Conservation (phyloP, 2,329 filamentous ascomycete genomes). For the Fusarium virguliforme region DNA sequence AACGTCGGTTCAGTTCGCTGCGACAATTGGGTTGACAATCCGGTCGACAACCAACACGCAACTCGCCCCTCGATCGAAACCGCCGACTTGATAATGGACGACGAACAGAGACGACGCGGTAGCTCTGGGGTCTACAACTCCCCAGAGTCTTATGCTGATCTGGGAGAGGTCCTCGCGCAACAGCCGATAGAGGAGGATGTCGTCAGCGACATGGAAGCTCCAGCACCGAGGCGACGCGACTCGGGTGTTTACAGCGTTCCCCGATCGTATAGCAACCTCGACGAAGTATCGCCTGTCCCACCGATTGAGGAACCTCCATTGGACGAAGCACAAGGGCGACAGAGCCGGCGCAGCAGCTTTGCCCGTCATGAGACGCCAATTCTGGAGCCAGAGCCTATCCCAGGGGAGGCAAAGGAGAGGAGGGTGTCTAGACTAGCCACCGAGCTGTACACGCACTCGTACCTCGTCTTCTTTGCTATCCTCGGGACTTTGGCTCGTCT, state of each 20-base stretch:
- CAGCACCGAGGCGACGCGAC: constrained; percentile 15
- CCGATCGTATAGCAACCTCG: constrained; percentile 59
- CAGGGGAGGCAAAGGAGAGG: constrained; percentile 30
- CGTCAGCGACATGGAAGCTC: not conserved
- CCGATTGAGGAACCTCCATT: constrained; percentile 23
- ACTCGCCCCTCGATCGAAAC: not conserved
- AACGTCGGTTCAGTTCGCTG: not conserved
- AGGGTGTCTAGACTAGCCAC: constrained; percentile 68
- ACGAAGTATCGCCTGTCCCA: constrained; percentile 56
- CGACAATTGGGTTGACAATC: constrained; percentile 12
- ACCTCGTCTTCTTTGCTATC: constrained; percentile 85
- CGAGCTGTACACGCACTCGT: constrained; percentile 80
- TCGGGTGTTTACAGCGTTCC: constrained; percentile 50
- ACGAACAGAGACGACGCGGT: not conserved
- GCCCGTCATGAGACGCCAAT: constrained; percentile 4
- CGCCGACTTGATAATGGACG: constrained; percentile 23
- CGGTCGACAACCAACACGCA: not conserved
- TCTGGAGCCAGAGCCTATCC: constrained; percentile 19
- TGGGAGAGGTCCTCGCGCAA: constrained; percentile 2
- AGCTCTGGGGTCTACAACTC: constrained; percentile 18
- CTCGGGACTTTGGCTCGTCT: constrained; percentile 87
- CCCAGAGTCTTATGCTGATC: constrained; percentile 16
- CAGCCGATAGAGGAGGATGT: constrained; percentile 3
- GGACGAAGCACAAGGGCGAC: constrained; percentile 16
- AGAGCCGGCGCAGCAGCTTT: constrained; percentile 26